Conservation (phyloP, 1,284 basidiomycete species). For the Cystobasidium slooffiae region DNA sequence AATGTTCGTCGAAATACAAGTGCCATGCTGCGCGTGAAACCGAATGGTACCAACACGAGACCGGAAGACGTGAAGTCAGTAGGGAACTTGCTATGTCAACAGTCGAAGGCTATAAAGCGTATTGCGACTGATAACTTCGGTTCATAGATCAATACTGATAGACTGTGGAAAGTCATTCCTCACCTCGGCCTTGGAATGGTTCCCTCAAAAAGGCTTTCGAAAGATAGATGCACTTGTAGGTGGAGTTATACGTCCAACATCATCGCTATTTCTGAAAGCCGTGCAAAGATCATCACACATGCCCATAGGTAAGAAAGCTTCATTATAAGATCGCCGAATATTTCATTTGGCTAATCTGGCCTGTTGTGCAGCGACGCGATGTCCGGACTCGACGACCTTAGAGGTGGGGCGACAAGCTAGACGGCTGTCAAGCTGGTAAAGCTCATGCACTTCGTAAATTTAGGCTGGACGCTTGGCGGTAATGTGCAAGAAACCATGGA, state of each 20-base stretch:
- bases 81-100: background rate
- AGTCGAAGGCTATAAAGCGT: background rate
- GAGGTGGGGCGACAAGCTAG: constrained; percentile 61
- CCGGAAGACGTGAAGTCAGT: constrained; percentile 59
- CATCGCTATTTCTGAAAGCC: constrained; percentile 57
- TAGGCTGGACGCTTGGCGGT: constrained; percentile 73
- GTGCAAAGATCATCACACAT: constrained; percentile 37
- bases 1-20: constrained; percentile 78
- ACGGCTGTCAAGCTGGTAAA: background rate
- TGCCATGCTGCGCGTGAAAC: constrained; percentile 63
- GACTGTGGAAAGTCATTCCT: constrained; percentile 82
- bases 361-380: constrained; percentile 61
- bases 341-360: background rate
- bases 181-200: constrained; percentile 75
- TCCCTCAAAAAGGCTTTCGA: constrained; percentile 73
- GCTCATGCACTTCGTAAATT: constrained; percentile 29
- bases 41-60: constrained; percentile 29
- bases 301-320: constrained; percentile 25
- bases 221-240: constrained; percentile 76
- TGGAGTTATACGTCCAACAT: constrained; percentile 68
- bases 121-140: background rate
- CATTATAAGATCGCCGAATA: too few relatives aligned
- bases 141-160: constrained; percentile 63
- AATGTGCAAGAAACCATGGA: constrained; percentile 74
- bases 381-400: constrained; percentile 78